Evolutionary conservation across 768 basidiomycete species (phyloP).

Genomic region (Lactarius evosmus): DNA sequence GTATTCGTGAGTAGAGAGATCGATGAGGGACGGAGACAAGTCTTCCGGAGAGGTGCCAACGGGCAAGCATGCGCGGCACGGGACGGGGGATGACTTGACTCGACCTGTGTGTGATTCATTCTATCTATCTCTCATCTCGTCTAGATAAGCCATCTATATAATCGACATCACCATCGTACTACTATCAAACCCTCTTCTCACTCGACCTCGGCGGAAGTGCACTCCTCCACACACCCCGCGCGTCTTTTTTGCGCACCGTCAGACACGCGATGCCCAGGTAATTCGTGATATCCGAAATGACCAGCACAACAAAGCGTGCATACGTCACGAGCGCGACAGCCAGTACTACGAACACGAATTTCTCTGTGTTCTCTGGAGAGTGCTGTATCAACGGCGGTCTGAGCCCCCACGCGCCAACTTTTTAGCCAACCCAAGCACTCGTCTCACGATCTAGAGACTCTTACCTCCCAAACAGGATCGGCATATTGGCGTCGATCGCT

Average conservation of each 20-base stretch:
- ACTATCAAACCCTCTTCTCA: constrained; percentile 16
- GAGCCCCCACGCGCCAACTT: background rate
- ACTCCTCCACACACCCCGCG: constrained; percentile 56
- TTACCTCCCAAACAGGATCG: constrained; percentile 62
- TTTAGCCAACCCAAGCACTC: background rate
- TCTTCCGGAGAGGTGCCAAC: constrained; percentile 11
- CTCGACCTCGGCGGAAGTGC: constrained; percentile 30
- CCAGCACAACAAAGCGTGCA: constrained; percentile 73
- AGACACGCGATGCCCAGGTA: constrained; percentile 94
- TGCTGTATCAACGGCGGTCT: constrained; percentile 74
- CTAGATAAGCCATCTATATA: constrained; percentile 1
- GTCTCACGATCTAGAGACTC: constrained; percentile 28
- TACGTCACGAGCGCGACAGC: constrained; percentile 66
- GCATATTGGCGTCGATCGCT: constrained; percentile 80
- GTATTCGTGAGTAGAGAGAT: constrained; percentile 10
- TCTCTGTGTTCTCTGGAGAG: constrained; percentile 53
- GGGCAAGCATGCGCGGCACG: constrained; percentile 14
- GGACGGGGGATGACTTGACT: constrained; percentile 1
- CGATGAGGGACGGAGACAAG: constrained; percentile 14
- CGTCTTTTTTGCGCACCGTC: constrained; percentile 83
- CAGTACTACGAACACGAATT: constrained; percentile 73
- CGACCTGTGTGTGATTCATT: background rate
- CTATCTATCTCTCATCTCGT: background rate
- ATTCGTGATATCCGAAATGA: constrained; percentile 84
- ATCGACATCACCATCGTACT: background rate